A percentile compares a stretch with the other conserved stretches of the same genome.
These are phyloP conservation scores for Trametes meyenii DNA, from an alignment of 768 basidiomycete genomes.

Conservation along the genomic window DNA sequence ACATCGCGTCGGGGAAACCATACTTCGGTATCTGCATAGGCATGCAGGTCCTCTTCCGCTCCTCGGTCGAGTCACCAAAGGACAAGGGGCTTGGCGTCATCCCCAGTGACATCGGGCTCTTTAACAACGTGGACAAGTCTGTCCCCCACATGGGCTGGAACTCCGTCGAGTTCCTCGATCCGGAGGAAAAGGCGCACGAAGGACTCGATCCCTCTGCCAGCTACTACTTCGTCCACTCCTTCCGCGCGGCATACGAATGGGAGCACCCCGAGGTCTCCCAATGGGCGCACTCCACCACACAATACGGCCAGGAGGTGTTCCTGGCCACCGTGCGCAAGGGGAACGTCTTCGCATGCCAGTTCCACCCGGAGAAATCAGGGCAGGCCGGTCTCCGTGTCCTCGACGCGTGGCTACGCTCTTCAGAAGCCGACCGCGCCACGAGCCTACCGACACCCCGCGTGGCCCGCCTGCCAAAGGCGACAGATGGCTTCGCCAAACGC, in stretches of 20 bases:
- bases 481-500: conserved; percentile 84
- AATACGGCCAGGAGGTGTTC: conserved; percentile 94
- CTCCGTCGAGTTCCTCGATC: conserved; percentile 59
- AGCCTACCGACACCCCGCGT: conserved; percentile 40
- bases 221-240: conserved; percentile 99
- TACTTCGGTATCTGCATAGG: conserved; percentile 99
- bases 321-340: conserved; percentile 79
- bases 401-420: conserved; percentile 73
- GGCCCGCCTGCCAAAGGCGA: conserved; percentile 43
- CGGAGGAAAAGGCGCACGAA: conserved; percentile 44
- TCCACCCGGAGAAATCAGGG: conserved; percentile 98
- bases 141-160: conserved; percentile 99
- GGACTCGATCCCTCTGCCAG: conserved; percentile 57
- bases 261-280: conserved; percentile 57
- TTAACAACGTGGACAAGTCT: conserved; percentile 72
- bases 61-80: conserved; percentile 76
- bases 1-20: conserved; percentile 85
- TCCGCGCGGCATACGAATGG: conserved; percentile 75
- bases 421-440: conserved; percentile 44
- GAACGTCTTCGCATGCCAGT: conserved; percentile 92
- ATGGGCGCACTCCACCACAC: conserved; percentile 86
- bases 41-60: conserved; percentile 92
- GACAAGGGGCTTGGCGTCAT: conserved; percentile 81
- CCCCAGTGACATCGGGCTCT: conserved; percentile 76
- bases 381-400: conserved; percentile 81